phyloP scores from a whole-genome alignment of 1,284 basidiomycete species.

The Sanghuangporus sanghuang region DNA sequence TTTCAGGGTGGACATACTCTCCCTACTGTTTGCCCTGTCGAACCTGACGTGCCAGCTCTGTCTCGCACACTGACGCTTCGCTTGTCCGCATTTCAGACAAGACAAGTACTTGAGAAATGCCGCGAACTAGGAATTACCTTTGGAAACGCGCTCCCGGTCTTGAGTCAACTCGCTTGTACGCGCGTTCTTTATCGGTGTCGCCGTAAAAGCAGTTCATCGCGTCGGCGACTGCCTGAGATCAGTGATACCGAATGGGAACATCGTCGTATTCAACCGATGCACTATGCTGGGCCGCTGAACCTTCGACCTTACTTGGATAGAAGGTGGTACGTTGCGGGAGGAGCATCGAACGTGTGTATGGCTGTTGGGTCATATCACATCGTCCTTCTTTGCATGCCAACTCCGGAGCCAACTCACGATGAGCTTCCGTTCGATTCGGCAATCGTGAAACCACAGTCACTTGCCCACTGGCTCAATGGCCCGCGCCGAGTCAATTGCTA shows the following conservation, averaged over 20 bases:
- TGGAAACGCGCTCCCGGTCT: constrained; percentile 43
- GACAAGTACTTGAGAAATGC: constrained; percentile 32
- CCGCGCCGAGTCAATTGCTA: not conserved
- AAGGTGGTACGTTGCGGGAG: constrained; percentile 43
- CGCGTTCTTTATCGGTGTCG: constrained; percentile 46
- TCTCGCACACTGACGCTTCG: constrained; percentile 25
- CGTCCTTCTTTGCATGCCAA: constrained; percentile 47
- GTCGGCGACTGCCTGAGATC: constrained; percentile 28
- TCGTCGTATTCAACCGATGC: constrained; percentile 45
- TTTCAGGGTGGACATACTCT: constrained; percentile 55
- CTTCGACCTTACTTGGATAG: constrained; percentile 46
- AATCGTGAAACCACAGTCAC: not conserved
- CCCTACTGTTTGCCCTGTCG: constrained; percentile 35
- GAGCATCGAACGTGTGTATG: constrained; percentile 37
- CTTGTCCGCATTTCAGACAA: constrained; percentile 28
- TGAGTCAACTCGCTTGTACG: constrained; percentile 50
- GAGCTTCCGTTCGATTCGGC: not conserved
- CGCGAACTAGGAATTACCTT: constrained; percentile 41
- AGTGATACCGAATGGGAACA: constrained; percentile 47
- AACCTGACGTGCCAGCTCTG: constrained; percentile 32
- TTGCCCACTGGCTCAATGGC: not conserved
- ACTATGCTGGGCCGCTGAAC: constrained; percentile 45
- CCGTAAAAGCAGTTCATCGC: not conserved
- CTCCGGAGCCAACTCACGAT: constrained; percentile 25
- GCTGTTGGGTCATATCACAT: constrained; percentile 41